Conservation (phyloP, 768 basidiomycete species). For the Trichaptum fuscoviolaceum region DNA sequence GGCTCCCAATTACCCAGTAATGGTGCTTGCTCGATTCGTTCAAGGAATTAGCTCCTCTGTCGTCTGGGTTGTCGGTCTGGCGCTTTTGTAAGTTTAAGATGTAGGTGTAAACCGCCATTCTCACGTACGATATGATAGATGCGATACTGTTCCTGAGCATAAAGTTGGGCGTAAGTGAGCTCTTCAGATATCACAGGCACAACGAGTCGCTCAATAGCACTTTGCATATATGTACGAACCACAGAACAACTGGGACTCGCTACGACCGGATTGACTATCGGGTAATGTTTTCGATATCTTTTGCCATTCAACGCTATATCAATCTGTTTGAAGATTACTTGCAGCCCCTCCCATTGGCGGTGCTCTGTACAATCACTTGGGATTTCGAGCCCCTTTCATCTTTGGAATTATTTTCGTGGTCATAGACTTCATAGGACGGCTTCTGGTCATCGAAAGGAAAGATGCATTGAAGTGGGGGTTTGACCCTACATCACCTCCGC, state of each 20-base stretch:
- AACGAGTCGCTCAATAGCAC: too few relatives aligned
- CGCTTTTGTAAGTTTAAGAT: slow-evolving; percentile 40
- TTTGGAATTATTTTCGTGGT: slow-evolving; percentile 41
- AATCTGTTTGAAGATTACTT: slow-evolving; percentile 32
- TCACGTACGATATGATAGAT: slow-evolving; percentile 27
- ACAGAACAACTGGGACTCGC: slow-evolving; percentile 56
- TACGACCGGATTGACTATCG: slow-evolving; percentile 52
- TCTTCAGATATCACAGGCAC: background rate
- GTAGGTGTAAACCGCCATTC: background rate
- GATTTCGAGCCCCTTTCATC: slow-evolving; percentile 57
- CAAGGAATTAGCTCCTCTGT: slow-evolving; percentile 58
- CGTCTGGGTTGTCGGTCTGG: slow-evolving; percentile 59
- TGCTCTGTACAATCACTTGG: slow-evolving; percentile 45
- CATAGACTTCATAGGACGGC: slow-evolving; percentile 47
- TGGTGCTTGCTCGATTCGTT: slow-evolving; percentile 53
- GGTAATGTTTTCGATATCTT: slow-evolving; percentile 28
- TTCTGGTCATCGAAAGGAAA: slow-evolving; percentile 53
- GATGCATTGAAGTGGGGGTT: slow-evolving; percentile 44
- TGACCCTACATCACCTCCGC: slow-evolving; percentile 27
- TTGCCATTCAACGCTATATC: background rate
- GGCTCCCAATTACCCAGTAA: slow-evolving; percentile 48
- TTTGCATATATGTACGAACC: background rate
- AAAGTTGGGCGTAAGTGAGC: slow-evolving; percentile 42
- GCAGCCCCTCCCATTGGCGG: slow-evolving; percentile 58
- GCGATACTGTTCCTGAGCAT: slow-evolving; percentile 47